Conservation (phyloP, 2,329 filamentous ascomycete species). For the Talaromyces sp. region DNA sequence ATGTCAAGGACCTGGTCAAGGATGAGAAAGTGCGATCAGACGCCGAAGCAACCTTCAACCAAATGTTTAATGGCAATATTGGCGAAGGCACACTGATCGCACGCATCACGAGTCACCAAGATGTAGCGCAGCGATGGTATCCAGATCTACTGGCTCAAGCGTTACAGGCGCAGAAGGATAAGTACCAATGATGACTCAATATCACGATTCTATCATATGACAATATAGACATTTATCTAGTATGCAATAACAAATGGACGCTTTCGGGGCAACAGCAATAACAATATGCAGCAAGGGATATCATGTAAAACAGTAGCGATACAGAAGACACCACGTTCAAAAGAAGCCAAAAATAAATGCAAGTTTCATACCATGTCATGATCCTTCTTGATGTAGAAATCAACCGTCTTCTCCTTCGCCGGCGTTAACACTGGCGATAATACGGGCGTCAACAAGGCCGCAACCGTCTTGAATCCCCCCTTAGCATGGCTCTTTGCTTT, state of each 20-base stretch:
- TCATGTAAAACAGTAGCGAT: not conserved
- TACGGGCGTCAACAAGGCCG: slow-evolving; percentile 1
- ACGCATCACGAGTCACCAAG: slow-evolving; percentile 37
- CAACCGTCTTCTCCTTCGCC: not conserved
- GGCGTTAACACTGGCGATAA: not conserved
- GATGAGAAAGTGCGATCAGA: slow-evolving; percentile 35
- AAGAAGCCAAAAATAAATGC: not conserved
- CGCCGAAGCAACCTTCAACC: slow-evolving; percentile 36
- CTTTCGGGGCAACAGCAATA: not conserved
- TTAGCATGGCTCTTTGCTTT: slow-evolving; percentile 4
- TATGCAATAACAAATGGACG: not conserved
- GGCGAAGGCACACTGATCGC: slow-evolving; percentile 36
- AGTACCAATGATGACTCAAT: slow-evolving; percentile 7
- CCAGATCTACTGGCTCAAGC: slow-evolving; percentile 32
- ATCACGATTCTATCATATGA: not conserved
- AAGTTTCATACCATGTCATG: slow-evolving; percentile 12
- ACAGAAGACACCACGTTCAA: not conserved
- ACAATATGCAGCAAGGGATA: slow-evolving; percentile 7
- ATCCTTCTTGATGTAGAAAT: not conserved
- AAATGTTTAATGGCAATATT: slow-evolving; percentile 30
- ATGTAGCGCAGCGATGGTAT: slow-evolving; percentile 37
- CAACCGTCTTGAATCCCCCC: slow-evolving; percentile 5
- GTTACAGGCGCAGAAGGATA: slow-evolving; percentile 26
- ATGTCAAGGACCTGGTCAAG: slow-evolving; percentile 30
- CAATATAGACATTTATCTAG: not conserved